Base-by-base conservation (phyloP, 192 early-diverging fungal genomes). In the Umbelopsis ramanniana region DNA sequence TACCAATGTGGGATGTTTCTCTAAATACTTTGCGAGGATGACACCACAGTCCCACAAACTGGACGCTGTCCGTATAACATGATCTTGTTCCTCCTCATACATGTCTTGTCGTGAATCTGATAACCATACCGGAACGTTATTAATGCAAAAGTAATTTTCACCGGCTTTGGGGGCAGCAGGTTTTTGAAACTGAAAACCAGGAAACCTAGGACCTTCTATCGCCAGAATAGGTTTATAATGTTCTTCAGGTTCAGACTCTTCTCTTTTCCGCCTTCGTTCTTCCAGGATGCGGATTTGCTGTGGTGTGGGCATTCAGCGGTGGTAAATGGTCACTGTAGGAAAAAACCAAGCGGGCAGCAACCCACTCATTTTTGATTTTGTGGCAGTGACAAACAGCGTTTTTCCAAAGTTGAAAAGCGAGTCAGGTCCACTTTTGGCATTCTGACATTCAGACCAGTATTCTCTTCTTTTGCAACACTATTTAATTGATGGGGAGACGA, bases 31-130 rank as follows among this genome's bases (percentile, higher is more conserved):
- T 35, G 69, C 45, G 9, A 70, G 69, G 6, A 70, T 70, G 46
- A 70, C 53, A 17, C 69, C 69, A 29, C 69, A 70, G 48, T 70
- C 69, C 69, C 69, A 70, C 33, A 70, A 40, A 19, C 50, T 54
- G 15, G 50, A 52, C 4, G 69, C 46, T 29, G 69, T 70, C 23
- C 69, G 29, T 35, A 70, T 38, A 11, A 46, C 48, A 70, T 70
- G 69, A n/a, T 70, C 48, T 37, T 70, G 50, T 12, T 15, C 26
- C 47, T 33, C 23, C 6, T 38, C 5, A 19, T 6, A 0, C 26
- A n/a, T 11, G 3, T 37, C 17, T 17, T 19, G 17, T 17, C 15
- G 10, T 37, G 29, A 14, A 12, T 63, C 29, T 37, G 57, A 63
- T 37, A 63, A 14, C 57, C 57, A 63, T 19, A 63, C 15, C 0